Percentiles rank a stretch among this genome's conserved stretches.
Conservation (phyloP, 495 filamentous ascomycete genomes). For the Xylona heveae region DNA sequence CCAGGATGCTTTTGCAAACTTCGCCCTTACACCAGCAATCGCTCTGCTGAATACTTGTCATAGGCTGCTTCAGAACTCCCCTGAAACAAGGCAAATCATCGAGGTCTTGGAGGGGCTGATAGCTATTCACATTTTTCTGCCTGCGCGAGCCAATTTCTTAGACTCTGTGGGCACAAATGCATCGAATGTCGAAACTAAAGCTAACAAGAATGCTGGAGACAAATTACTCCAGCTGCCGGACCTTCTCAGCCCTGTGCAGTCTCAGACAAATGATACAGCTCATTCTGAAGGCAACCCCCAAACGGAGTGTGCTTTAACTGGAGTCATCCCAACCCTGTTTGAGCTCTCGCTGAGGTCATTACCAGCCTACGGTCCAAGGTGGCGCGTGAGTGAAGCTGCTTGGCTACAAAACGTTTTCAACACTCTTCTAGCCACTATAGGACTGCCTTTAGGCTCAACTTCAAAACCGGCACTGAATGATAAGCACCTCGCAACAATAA, state of each 20-base stretch:
- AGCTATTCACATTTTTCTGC: slow-evolving; percentile 47
- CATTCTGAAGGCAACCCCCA: no score
- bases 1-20: slow-evolving; percentile 9
- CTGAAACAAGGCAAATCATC: no score
- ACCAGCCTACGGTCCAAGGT: slow-evolving; percentile 7
- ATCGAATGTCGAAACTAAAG: slow-evolving; percentile 8
- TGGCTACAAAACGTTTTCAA: slow-evolving; percentile 16
- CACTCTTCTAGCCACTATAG: slow-evolving; percentile 6
- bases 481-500: slow-evolving; percentile 11
- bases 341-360: slow-evolving; percentile 12
- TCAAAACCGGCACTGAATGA: background rate
- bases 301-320: no score
- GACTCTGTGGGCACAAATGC: slow-evolving; percentile 12
- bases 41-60: no score
- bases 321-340: slow-evolving; percentile 10
- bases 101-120: slow-evolving; percentile 36
- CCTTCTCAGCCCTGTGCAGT: slow-evolving; percentile 3
- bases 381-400: slow-evolving; percentile 7
- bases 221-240: background rate
- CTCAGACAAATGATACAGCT: no score
- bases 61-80: slow-evolving; percentile 8
- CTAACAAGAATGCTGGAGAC: slow-evolving; percentile 5
- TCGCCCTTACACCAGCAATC: slow-evolving; percentile 11
- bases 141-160: slow-evolving; percentile 29
- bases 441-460: background rate